These are phyloP conservation scores for Lyophyllum shimeji DNA, from an alignment of 768 basidiomycete species.

Conservation along the genomic window DNA sequence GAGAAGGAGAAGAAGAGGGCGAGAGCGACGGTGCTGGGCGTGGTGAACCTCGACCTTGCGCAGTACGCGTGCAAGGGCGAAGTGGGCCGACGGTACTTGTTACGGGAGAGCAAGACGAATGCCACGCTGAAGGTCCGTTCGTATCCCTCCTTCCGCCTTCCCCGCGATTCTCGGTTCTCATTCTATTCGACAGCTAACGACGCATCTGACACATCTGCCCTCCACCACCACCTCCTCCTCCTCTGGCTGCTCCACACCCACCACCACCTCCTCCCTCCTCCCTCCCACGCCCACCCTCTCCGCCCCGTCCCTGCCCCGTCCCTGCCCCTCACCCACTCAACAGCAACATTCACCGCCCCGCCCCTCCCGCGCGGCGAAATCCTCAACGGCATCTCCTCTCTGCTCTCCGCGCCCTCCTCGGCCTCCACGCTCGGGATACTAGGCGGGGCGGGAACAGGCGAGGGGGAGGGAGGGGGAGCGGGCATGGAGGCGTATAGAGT, in stretches of 20 bases:
- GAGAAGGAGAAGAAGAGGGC: too few species aligned
- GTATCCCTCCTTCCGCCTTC: background rate
- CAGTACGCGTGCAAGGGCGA: constrained; percentile 66
- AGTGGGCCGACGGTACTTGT: constrained; percentile 64
- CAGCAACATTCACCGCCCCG: constrained; percentile 51
- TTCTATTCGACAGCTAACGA: constrained; percentile 45
- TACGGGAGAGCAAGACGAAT: constrained; percentile 76
- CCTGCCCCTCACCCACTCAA: constrained; percentile 3
- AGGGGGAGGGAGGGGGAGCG: too few species aligned
- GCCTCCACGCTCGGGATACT: background rate
- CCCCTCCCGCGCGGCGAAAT: constrained; percentile 74
- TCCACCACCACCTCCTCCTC: background rate
- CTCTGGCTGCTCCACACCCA: background rate
- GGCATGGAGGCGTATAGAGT: constrained; percentile 48
- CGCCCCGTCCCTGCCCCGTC: background rate
- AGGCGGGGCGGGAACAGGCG: constrained; percentile 36
- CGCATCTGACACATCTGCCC: constrained; percentile 41
- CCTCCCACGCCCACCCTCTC: background rate
- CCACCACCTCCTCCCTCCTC: background rate
- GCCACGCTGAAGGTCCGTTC: constrained; percentile 66
- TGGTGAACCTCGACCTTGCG: constrained; percentile 68
- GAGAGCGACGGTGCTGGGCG: constrained; percentile 49
- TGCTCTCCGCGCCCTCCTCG: constrained; percentile 33
- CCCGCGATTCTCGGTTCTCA: background rate
- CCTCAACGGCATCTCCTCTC: constrained; percentile 61